Percentiles rank a stretch among this genome's conserved stretches.
Conservation (phyloP, 805 yeast genomes). For the Lipomyces orientalis region DNA sequence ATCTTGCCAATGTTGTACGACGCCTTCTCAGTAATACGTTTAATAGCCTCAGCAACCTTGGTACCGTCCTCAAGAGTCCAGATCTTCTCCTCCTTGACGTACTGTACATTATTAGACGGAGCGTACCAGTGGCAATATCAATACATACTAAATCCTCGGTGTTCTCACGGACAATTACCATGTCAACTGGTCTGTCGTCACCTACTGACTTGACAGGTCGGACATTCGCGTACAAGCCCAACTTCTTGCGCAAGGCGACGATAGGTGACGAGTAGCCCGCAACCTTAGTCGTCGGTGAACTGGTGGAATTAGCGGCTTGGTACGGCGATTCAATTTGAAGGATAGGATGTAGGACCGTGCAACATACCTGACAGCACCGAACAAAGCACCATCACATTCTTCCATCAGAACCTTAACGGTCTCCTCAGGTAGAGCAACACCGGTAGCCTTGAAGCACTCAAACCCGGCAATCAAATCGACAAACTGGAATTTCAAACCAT, state of each 20-base stretch:
- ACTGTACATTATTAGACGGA: conserved; percentile 43
- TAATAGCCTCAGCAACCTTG: conserved; percentile 95
- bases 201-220: conserved; percentile 97
- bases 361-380: conserved; percentile 81
- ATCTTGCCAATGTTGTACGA: conserved; percentile 84
- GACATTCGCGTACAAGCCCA: conserved; percentile 94
- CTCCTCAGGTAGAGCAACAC: conserved; percentile 91
- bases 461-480: conserved; percentile 91
- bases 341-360: conserved; percentile 42
- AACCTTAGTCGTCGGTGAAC: conserved; percentile 89
- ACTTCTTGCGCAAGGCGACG: conserved; percentile 95
- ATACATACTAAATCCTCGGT: conserved; percentile 76
- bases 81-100: conserved; percentile 87
- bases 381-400: conserved; percentile 95
- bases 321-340: conserved; percentile 1
- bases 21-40: conserved; percentile 91
- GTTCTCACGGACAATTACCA: conserved; percentile 98
- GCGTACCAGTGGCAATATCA: not conserved
- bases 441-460: conserved; percentile 92
- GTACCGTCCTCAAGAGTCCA: conserved; percentile 74
- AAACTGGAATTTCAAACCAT: conserved; percentile 81
- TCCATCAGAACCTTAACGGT: conserved; percentile 78
- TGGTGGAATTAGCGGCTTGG: not conserved
- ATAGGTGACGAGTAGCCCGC: conserved; percentile 98
- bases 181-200: conserved; percentile 86